phyloP scores from a whole-genome alignment of 2,329 filamentous ascomycete genomes.

The Cladosporium cucumerinum region DNA sequence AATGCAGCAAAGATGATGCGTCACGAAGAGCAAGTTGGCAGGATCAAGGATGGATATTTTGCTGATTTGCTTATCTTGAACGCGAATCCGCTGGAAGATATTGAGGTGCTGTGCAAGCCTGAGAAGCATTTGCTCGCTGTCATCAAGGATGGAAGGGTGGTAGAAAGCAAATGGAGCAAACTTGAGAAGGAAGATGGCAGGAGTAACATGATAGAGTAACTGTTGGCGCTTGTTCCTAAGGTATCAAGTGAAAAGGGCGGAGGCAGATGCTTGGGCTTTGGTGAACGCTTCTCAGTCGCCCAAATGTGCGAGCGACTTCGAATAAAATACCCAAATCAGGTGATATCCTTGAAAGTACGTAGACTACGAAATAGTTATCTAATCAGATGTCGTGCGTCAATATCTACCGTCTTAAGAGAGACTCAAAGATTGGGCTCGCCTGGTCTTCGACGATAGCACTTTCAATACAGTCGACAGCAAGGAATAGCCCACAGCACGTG shows the following conservation, averaged over 20 bases:
- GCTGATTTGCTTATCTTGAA: slow-evolving; percentile 55
- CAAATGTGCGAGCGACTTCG: neutral
- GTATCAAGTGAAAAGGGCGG: neutral
- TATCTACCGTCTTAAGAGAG: neutral
- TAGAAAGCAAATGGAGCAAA: slow-evolving; percentile 35
- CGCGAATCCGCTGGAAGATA: slow-evolving; percentile 54
- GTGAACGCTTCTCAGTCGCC: neutral
- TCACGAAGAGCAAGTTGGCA: slow-evolving; percentile 48
- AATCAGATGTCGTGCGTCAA: neutral
- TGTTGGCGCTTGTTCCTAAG: neutral
- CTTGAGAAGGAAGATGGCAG: slow-evolving; percentile 22
- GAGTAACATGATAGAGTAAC: slow-evolving; percentile 6
- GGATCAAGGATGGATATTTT: slow-evolving; percentile 49
- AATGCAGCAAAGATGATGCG: slow-evolving; percentile 52
- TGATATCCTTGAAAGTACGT: neutral
- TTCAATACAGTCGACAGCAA: neutral
- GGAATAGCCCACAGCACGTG: neutral
- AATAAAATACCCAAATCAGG: no score
- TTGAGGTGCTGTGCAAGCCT: slow-evolving; percentile 49
- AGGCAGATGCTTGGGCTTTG: neutral
- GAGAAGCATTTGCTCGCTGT: slow-evolving; percentile 50
- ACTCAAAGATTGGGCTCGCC: no score
- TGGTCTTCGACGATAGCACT: neutral
- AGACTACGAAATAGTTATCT: neutral
- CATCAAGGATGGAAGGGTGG: slow-evolving; percentile 54